Base-by-base conservation (phyloP, 2,329 filamentous ascomycete genomes). In the Lasiodiplodia theobromae region DNA sequence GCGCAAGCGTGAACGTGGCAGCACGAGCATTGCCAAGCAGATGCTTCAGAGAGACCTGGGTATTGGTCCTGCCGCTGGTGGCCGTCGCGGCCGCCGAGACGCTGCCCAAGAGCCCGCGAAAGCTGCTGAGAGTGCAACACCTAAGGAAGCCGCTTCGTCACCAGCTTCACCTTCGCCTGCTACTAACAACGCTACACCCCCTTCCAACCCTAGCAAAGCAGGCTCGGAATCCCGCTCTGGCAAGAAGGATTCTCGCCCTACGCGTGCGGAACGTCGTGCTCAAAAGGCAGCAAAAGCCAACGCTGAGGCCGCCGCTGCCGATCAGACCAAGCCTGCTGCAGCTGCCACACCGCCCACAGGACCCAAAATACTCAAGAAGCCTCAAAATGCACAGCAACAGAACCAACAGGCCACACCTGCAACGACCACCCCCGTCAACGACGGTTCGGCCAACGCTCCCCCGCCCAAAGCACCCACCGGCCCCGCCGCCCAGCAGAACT, bases 31-130 rank as follows among this genome's bases (percentile, higher is more conserved):
- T 38, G 86, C 85, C 4, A 85, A 86, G 53, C 86, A 86, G 60
- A 89, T 90, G 75, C 80, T 90, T 2, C 87, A 89, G 72, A 86
- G 88, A 68, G 88, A 91, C 75, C 79, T 90, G 25, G 88, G 88
- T 14, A 80, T 90, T 16, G 81, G 81, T 37, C 81, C 82, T 49
- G 75, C 81, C 38, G 74, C 77, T 56, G 78, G 81, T n/a, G 82
- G 82, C 65, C 82, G 78, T 57, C 74, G 78, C 58, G 77, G 80
- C 44, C 78, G 78, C 16, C 51, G 60, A 10, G 67, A 68, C 28
- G 21, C 67, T 12, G 67, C 56, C 21, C 67, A 68, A 23, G 67
- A 68, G 11, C 53, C 66, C 10, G 51, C 73, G 2, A 74, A 71
- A 66, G 68, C 72, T 53, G 76, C 78, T 49, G 76, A 79, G 21